Evolutionary conservation across 2,329 filamentous ascomycete genomes (phyloP).

Genomic region (Penicillium sp.): DNA sequence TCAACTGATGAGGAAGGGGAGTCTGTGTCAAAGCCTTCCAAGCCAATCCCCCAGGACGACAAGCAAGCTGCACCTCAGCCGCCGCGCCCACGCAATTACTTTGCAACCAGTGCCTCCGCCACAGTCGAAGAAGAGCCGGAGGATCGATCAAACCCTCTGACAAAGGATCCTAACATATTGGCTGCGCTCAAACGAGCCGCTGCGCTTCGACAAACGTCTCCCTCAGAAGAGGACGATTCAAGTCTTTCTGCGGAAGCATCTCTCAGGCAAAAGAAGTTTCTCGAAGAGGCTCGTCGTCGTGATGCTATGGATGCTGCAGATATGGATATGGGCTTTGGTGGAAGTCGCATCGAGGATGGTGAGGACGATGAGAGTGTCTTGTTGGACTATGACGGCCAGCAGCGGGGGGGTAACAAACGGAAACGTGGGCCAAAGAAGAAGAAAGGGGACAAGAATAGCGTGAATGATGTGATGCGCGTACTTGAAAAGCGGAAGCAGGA

Average conservation of each 20-base stretch:
- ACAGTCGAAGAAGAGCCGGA: slow-evolving; percentile 46
- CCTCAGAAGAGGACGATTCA: slow-evolving; percentile 28
- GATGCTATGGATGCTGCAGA: slow-evolving; percentile 78
- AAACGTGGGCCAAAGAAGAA: slow-evolving; percentile 52
- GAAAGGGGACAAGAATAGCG: slow-evolving; percentile 57
- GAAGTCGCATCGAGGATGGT: slow-evolving; percentile 78
- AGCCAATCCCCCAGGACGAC: slow-evolving; percentile 8
- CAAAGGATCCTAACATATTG: slow-evolving; percentile 70
- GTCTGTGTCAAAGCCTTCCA: slow-evolving; percentile 4
- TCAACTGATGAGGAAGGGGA: slow-evolving; percentile 38
- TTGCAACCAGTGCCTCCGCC: slow-evolving; percentile 28
- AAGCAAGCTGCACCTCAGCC: slow-evolving; percentile 6
- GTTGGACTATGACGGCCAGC: slow-evolving; percentile 43
- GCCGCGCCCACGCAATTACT: slow-evolving; percentile 44
- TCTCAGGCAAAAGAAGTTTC: slow-evolving; percentile 66
- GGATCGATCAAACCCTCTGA: slow-evolving; percentile 39
- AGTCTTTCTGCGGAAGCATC: slow-evolving; percentile 57
- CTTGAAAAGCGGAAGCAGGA: slow-evolving; percentile 58
- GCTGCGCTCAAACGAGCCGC: slow-evolving; percentile 83
- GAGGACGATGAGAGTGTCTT: slow-evolving; percentile 69
- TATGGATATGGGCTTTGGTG: slow-evolving; percentile 91
- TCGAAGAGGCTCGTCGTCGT: slow-evolving; percentile 53
- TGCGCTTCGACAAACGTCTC: slow-evolving; percentile 48
- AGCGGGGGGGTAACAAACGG: slow-evolving; percentile 35
- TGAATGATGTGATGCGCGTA: slow-evolving; percentile 71